These are phyloP conservation scores for Pyricularia sp. DNA, from an alignment of 2,329 filamentous ascomycete genomes.

Conservation along the genomic window DNA sequence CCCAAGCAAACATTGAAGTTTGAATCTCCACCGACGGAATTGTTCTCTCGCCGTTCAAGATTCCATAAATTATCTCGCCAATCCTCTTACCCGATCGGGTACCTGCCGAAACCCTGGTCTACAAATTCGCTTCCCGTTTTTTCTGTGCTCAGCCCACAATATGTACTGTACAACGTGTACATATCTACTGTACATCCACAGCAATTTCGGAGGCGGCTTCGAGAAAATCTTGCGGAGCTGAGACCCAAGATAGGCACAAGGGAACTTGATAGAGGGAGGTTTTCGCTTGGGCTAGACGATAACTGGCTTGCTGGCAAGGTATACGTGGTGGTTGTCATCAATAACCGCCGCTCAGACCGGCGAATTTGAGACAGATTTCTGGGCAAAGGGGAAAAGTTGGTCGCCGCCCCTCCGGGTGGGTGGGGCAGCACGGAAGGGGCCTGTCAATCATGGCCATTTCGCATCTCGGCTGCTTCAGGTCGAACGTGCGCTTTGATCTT, in stretches of 20 bases:
- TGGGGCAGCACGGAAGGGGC: not conserved
- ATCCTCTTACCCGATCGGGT: not conserved
- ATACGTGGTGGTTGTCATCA: not conserved
- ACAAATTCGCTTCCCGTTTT: not conserved
- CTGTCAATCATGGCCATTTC: not conserved
- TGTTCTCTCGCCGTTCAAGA: not conserved
- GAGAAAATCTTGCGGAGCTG: not conserved
- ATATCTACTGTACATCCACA: not conserved
- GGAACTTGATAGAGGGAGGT: not conserved
- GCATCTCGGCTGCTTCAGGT: constrained; percentile 1
- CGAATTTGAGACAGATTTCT: not conserved
- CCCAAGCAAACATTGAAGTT: not conserved
- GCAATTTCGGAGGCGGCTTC: not conserved
- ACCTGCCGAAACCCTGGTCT: not conserved
- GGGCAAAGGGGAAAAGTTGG: not conserved
- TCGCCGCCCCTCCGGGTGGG: not conserved
- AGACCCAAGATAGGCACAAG: not conserved
- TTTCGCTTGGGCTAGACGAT: not conserved
- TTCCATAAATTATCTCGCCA: not conserved
- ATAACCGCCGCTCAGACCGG: not conserved
- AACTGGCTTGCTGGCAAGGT: not conserved
- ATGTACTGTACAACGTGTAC: too few species aligned
- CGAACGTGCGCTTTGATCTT: not conserved
- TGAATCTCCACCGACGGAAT: not conserved
- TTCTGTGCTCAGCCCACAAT: not conserved